Base-by-base conservation (phyloP, 2,329 filamentous ascomycete species). In the Aspergillus transmontanensis region DNA sequence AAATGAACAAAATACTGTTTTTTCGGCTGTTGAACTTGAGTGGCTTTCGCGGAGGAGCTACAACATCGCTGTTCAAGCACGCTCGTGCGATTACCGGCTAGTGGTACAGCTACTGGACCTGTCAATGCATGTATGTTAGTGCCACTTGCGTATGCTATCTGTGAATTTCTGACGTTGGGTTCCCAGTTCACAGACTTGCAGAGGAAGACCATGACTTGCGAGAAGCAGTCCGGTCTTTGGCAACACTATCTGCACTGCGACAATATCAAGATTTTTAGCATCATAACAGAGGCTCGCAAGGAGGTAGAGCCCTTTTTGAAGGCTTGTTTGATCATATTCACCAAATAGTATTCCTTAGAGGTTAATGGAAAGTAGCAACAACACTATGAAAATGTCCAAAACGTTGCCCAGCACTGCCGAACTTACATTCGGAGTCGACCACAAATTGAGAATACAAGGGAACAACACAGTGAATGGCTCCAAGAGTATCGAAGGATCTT, bases 31-130 rank as follows among this genome's bases (percentile, higher is more conserved):
- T 3, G 93, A 97, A 69, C 81, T 96, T 4, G 85, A 94, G 68
- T 96, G 93, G 93, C 94, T 96, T 73, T 90, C 89, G 43, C 89
- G 89, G 66, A 94, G 91, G 66, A 85, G 90, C 1, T 96, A 96
- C 80, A 96, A 95, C 68, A 75, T 93, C 7, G 89, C 88, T 0
- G 77, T 94, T 5, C 87, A 88, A 64, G 82, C 89, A 62, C 84
- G 83, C 67, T 80, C 85, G 0, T 89, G 90, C 82, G 74, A 84
- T 28, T 81, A 88, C 1, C 73, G 75, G 6, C 76, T 83, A 56
- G 80, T 89, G 0, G 72, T 89, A 4, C 81, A 85, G 4, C 82
- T 96, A 28, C 68, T 86, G 4, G 66, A 74, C 9, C 71, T 76
- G 28, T 85, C 83, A 68, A 74, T 75, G 3, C 76, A 79, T 68